phyloP scores from a whole-genome alignment of 805 yeast genomes.

The Pichia nanzhaoensis region DNA sequence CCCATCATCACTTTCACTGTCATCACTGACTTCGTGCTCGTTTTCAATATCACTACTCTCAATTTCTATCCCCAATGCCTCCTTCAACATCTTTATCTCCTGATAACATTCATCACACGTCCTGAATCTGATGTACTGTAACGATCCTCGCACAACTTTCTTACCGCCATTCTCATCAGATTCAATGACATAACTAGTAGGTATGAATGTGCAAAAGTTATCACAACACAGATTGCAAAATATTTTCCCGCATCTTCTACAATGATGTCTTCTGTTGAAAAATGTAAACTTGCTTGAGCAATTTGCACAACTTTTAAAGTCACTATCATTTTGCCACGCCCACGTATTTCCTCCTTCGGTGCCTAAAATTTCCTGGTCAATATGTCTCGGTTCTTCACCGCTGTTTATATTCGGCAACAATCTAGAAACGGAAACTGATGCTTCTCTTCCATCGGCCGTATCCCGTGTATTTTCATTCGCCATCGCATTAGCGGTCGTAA shows the following conservation, averaged over 20 bases:
- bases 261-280: slow-evolving; percentile 74
- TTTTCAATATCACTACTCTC: neutral
- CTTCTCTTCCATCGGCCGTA: no score
- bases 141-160: slow-evolving; percentile 11
- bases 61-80: slow-evolving; percentile 30
- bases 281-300: slow-evolving; percentile 50
- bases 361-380: neutral
- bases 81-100: slow-evolving; percentile 47
- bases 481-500: no score
- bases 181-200: slow-evolving; percentile 55
- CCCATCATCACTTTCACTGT: neutral
- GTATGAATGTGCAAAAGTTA: slow-evolving; percentile 45
- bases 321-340: slow-evolving; percentile 62
- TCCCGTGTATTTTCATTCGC: no score
- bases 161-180: slow-evolving; percentile 12
- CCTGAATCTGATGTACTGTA: slow-evolving; percentile 52
- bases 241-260: slow-evolving; percentile 73
- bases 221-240: slow-evolving; percentile 67
- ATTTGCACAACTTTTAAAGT: slow-evolving; percentile 43
- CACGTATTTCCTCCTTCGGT: no score
- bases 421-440: neutral
- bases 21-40: neutral
- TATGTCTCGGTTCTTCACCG: neutral
- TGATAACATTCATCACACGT: slow-evolving; percentile 71
- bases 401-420: neutral